These are phyloP conservation scores for Trametes meyenii DNA, from an alignment of 768 basidiomycete genomes.

Conservation along the genomic window DNA sequence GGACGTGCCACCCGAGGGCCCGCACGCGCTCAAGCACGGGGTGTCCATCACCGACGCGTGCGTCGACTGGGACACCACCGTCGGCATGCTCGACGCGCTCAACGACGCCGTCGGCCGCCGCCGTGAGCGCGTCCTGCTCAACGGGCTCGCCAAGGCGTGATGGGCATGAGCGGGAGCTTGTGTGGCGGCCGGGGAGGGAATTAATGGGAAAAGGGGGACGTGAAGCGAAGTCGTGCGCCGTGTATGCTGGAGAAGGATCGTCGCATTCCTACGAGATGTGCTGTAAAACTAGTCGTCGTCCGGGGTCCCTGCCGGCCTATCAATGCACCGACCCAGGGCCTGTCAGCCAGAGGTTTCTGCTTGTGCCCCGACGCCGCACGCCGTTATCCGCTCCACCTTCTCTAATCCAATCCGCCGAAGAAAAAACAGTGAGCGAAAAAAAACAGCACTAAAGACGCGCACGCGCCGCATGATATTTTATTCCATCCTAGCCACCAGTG, in stretches of 20 bases:
- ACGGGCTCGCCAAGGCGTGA: constrained; percentile 34
- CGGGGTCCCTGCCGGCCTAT: no score
- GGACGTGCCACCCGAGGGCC: constrained; percentile 77
- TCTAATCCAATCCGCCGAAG: background rate
- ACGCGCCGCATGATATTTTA: constrained; percentile 11
- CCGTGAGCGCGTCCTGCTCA: constrained; percentile 44
- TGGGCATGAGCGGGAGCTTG: constrained; percentile 10
- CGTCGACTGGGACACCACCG: constrained; percentile 81
- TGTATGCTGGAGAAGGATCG: background rate
- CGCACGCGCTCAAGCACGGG: constrained; percentile 69
- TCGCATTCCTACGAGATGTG: background rate
- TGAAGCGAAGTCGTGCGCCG: background rate
- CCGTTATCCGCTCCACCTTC: background rate
- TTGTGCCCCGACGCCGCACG: no score
- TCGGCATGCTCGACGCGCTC: constrained; percentile 71
- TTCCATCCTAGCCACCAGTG: constrained; percentile 17
- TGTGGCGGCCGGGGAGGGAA: background rate
- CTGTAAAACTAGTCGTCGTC: background rate
- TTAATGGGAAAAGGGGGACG: background rate
- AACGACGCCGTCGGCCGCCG: constrained; percentile 56
- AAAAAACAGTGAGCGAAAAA: background rate
- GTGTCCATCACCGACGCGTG: constrained; percentile 94
- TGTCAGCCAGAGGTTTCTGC: no score
- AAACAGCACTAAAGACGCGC: background rate
- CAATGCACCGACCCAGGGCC: no score